Conservation (phyloP, 1,284 basidiomycete genomes). For the Moesziomyces sp. region DNA sequence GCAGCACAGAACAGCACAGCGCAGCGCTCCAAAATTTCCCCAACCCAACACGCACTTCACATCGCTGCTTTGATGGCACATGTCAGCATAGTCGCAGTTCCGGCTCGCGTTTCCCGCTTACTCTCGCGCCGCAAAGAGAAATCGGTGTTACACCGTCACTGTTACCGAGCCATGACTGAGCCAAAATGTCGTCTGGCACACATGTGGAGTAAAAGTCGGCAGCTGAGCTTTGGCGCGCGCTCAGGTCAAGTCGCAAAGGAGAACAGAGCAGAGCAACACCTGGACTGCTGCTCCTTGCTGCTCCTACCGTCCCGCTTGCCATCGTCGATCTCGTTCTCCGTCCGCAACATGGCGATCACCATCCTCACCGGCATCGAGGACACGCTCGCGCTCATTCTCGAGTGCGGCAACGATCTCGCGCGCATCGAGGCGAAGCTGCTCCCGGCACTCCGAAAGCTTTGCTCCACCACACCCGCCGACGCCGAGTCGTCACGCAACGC, state of each 20-base stretch:
- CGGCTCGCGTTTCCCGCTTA: background rate
- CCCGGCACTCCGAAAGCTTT: conserved; percentile 38
- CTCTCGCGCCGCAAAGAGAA: too few species aligned
- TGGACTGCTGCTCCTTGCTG: conserved; percentile 12
- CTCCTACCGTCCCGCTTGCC: background rate
- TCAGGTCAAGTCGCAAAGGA: conserved; percentile 15
- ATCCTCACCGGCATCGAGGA: conserved; percentile 45
- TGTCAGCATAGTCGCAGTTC: background rate
- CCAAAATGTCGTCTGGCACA: background rate
- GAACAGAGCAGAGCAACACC: too few species aligned
- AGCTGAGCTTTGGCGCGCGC: conserved; percentile 11
- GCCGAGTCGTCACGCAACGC: conserved; percentile 14
- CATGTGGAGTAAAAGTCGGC: conserved; percentile 17
- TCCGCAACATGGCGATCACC: conserved; percentile 20
- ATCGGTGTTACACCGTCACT: too few species aligned
- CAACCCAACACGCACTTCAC: conserved; percentile 3
- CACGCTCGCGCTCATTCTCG: conserved; percentile 43
- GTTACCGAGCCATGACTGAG: too few species aligned
- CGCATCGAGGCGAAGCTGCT: conserved; percentile 31
- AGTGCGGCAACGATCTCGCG: conserved; percentile 20
- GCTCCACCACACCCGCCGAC: conserved; percentile 8
- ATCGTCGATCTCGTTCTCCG: background rate
- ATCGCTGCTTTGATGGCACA: background rate
- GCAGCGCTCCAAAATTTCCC: background rate
- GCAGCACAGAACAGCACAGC: background rate